A percentile compares a stretch with the other conserved stretches of the same genome.
These are phyloP conservation scores for Primulina tabacum DNA, from an alignment of 257 asterid genomes.

Conservation along the genomic window DNA sequence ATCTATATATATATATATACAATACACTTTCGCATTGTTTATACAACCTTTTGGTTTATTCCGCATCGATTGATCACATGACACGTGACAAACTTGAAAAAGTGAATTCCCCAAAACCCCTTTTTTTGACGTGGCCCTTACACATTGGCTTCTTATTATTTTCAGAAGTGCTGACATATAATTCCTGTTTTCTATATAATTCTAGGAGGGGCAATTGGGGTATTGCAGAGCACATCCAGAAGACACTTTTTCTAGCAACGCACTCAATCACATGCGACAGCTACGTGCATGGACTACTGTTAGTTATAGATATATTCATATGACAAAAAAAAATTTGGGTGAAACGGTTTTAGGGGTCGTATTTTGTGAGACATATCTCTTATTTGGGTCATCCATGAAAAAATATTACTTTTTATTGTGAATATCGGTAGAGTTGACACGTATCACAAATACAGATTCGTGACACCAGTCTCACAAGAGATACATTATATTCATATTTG, in stretches of 20 bases:
- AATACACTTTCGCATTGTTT: neutral
- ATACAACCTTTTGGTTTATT: neutral
- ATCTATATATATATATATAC: too few relatives aligned
- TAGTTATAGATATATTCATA: too few relatives aligned
- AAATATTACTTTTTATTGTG: too few relatives aligned
- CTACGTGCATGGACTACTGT: neutral
- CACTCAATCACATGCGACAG: constrained; percentile 14
- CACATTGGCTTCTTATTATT: constrained; percentile 10
- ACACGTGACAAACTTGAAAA: neutral
- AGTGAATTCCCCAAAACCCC: neutral
- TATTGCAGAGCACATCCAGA: constrained; percentile 15
- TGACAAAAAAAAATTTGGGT: too few relatives aligned
- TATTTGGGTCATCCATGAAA: too few relatives aligned
- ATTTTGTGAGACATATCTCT: too few relatives aligned
- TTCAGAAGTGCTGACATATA: constrained; percentile 15
- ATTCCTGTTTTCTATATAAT: constrained; percentile 9
- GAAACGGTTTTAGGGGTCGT: too few relatives aligned
- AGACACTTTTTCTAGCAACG: constrained; percentile 18
- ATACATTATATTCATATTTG: too few relatives aligned
- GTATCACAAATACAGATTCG: too few relatives aligned
- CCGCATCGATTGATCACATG: neutral
- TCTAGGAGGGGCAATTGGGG: constrained; percentile 21
- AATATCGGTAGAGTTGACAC: too few relatives aligned
- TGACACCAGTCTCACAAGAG: too few relatives aligned
- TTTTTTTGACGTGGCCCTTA: neutral